Percentiles rank a stretch among this genome's conserved stretches.
Evolutionary conservation across 2,329 filamentous ascomycete genomes (phyloP).

Genomic region (Zelopaecilomyces penicillatus): DNA sequence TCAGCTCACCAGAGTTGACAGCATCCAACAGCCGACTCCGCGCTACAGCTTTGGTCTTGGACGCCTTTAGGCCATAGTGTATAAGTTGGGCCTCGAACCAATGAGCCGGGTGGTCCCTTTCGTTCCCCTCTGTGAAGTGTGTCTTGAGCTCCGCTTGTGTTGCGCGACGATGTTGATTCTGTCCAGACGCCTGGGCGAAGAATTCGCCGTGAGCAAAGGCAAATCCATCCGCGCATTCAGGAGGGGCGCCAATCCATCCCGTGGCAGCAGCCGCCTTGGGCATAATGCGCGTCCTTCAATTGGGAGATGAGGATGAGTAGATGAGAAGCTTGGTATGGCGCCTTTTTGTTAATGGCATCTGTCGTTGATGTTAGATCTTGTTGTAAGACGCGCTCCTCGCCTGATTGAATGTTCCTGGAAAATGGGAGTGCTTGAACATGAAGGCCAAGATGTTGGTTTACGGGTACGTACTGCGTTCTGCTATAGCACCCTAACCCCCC

Average conservation of each 20-base stretch:
- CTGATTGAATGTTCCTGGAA: too few species aligned
- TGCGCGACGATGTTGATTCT: slow-evolving; percentile 38
- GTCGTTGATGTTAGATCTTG: too few species aligned
- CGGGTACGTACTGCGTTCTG: too few species aligned
- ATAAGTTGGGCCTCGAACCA: slow-evolving; percentile 56
- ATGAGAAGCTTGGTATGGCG: too few species aligned
- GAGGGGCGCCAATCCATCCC: slow-evolving; percentile 12
- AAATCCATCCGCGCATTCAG: slow-evolving; percentile 27
- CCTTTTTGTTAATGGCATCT: too few species aligned
- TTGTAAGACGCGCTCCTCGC: too few species aligned
- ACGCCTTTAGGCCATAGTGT: slow-evolving; percentile 51
- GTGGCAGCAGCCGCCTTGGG: too few species aligned
- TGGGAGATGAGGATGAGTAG: too few species aligned
- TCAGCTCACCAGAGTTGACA: slow-evolving; percentile 37
- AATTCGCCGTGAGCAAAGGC: slow-evolving; percentile 34
- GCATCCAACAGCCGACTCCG: slow-evolving; percentile 52
- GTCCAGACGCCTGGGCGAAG: slow-evolving; percentile 33
- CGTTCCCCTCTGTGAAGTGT: slow-evolving; percentile 33
- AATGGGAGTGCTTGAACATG: too few species aligned
- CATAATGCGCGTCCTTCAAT: too few species aligned
- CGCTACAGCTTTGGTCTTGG: slow-evolving; percentile 49
- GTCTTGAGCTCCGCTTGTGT: slow-evolving; percentile 34
- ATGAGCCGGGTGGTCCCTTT: slow-evolving; percentile 45
- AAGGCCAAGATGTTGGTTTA: too few species aligned
- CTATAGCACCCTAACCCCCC: too few species aligned